Base-by-base conservation (phyloP, 2,329 filamentous ascomycete species). In the Fusarium nelsonii region DNA sequence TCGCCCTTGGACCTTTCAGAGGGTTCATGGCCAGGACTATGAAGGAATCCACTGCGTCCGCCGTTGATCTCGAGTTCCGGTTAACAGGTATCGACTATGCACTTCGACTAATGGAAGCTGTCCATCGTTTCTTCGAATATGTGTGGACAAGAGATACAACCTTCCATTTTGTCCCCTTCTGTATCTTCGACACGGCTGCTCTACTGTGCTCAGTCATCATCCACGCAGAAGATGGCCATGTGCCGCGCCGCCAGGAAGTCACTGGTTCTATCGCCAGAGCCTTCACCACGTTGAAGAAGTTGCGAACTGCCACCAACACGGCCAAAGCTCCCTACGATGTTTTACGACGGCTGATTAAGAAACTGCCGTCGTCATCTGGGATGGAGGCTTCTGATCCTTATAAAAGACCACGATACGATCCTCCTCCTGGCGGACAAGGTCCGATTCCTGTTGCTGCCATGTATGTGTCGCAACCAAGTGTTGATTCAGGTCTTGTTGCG, bases 71-170 rank as follows among this genome's bases (percentile, higher is more conserved):
- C 2, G 45, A 53, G 20, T 65, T 65, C 2, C 61, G 62, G 4
- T 33, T 39, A 4, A 60, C 41, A 6, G 62, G 62, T 8, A 65
- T 65, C 7, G 61, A 65, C 6, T 65, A 65, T 1, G 61, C 62
- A 2, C 23, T 65, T 4, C 46, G 43, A 5, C 54, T 65, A 6
- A 53, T 65, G 54, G 54, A 48, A 0, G 62, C 62, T 7, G 62
- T 65, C 0, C 61, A 65, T 2, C 53, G 53, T 1, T 65, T 65
- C 33, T 65, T 65, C 3, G 61, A 65, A n/a, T 65, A 65, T 2
- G 62, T 65, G 3, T 65, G 62, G 62, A 65, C 62, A 8, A 59
- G 62, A 23, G 62, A 65, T 7, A 65, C 61, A 1, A 65, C 62
- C 1, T 65, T 65, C 36, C 62, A 65, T 16, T 65, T 65, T 1